A percentile compares a stretch with the other conserved stretches of the same genome.
These are phyloP conservation scores for Exserohilum rostratum DNA, from an alignment of 2,329 filamentous ascomycete genomes.

Conservation along the genomic window DNA sequence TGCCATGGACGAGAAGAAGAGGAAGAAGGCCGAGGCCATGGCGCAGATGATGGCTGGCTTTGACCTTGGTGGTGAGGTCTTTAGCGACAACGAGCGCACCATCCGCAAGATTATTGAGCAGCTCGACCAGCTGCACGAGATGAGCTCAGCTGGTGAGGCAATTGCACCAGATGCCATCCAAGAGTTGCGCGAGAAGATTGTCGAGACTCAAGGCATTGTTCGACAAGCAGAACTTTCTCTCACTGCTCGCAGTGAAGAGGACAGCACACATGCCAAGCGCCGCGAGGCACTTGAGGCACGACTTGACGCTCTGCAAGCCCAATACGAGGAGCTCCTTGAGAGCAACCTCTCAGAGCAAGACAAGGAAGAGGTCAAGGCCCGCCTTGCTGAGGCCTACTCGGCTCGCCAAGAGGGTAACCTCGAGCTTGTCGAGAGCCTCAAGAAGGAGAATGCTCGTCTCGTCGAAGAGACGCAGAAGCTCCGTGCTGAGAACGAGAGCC, in stretches of 20 bases:
- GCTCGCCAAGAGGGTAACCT: slow-evolving; percentile 75
- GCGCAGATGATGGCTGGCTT: slow-evolving; percentile 99
- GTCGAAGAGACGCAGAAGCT: slow-evolving; percentile 82
- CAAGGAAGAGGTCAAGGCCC: slow-evolving; percentile 81
- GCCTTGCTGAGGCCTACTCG: slow-evolving; percentile 76
- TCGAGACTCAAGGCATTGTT: slow-evolving; percentile 91
- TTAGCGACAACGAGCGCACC: slow-evolving; percentile 88
- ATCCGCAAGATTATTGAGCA: slow-evolving; percentile 84
- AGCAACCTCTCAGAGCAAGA: slow-evolving; percentile 79
- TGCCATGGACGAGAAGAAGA: slow-evolving; percentile 94
- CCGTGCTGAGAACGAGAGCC: slow-evolving; percentile 78
- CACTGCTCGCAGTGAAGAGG: slow-evolving; percentile 71
- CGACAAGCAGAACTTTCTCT: slow-evolving; percentile 89
- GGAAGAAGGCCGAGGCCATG: slow-evolving; percentile 99
- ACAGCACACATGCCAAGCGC: slow-evolving; percentile 66
- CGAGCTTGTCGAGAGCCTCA: slow-evolving; percentile 77
- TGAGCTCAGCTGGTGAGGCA: slow-evolving; percentile 76
- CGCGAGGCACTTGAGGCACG: slow-evolving; percentile 78
- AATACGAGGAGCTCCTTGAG: slow-evolving; percentile 83
- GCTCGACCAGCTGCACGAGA: slow-evolving; percentile 77
- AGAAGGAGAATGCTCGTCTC: slow-evolving; percentile 76
- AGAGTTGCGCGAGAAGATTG: slow-evolving; percentile 75
- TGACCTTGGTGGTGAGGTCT: slow-evolving; percentile 88
- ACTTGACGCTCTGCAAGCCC: slow-evolving; percentile 74
- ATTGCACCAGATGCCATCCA: slow-evolving; percentile 82